Evolutionary conservation across 345 rosid genomes (phyloP).

Genomic region (Populus simonii): DNA sequence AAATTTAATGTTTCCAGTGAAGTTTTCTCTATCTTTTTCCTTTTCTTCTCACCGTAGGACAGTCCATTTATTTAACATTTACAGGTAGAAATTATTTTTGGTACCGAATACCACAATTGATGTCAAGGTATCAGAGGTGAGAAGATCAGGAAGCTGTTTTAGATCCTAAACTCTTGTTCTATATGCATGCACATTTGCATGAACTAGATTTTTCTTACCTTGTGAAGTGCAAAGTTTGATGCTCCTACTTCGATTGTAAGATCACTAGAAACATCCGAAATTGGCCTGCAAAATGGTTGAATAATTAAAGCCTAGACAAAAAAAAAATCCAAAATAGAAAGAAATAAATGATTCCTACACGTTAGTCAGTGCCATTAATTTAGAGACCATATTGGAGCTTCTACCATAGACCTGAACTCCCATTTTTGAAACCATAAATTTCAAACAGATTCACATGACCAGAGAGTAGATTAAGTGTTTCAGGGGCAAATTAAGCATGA

Average conservation of each 20-base stretch:
- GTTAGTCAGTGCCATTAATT: slow-evolving; percentile 35
- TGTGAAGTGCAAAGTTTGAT: slow-evolving; percentile 84
- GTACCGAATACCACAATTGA: background rate
- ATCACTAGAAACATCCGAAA: slow-evolving; percentile 94
- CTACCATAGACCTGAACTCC: slow-evolving; percentile 35
- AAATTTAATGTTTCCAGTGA: background rate
- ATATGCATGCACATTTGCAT: background rate
- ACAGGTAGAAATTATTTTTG: background rate
- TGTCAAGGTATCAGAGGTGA: background rate
- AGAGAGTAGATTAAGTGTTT: background rate
- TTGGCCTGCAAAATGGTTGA: slow-evolving; percentile 68
- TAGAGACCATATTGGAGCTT: slow-evolving; percentile 37
- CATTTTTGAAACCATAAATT: slow-evolving; percentile 23
- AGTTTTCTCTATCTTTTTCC: background rate
- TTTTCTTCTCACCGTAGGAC: background rate
- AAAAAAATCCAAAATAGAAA: slow-evolving; percentile 7
- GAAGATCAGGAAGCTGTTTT: background rate
- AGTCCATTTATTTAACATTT: background rate
- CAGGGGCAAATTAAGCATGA: too few species aligned
- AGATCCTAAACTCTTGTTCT: background rate
- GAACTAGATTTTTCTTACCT: slow-evolving; percentile 44
- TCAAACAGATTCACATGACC: background rate
- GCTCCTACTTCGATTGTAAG: slow-evolving; percentile 79
- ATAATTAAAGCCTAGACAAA: slow-evolving; percentile 12
- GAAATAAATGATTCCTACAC: slow-evolving; percentile 34